Evolutionary conservation across 129 eudicot species (phyloP), one percentile per base, ranked within the genome.

Genomic region (Sambucus nigra): DNA sequence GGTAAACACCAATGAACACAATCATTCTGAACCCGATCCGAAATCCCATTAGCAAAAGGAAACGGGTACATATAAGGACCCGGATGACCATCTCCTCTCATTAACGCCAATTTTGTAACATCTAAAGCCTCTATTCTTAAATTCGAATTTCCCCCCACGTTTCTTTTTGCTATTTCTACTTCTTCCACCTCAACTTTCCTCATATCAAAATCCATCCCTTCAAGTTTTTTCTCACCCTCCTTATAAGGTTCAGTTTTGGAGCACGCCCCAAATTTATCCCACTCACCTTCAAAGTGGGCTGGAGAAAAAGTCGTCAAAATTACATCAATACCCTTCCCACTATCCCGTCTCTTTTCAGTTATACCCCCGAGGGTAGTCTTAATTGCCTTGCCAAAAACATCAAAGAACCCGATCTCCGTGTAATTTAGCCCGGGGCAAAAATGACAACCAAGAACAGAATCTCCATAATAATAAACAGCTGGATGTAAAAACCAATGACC

Each of bases 1-100:
- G 99, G 96, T 27, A 92, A 69, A 51, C 99, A 92, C 99, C 99
- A 92, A 63, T 92, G 99, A 23, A 86, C 91, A 27, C 99, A 92
- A 47, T 92, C 99, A 39, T 92, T 82, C 22, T 85, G 99, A 14
- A 86, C 91, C 16, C 69, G 69, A 5, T 86, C 82, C 0, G 35
- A 23, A 13, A 79, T 55, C 40, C 96, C 96, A 38, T 92, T 78
- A 6, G 94, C 95, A 60, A 91, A 91, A 5, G 99, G 99, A 59
- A 40, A 47, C 12, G 99, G 87, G 40, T 86, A 53, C 94, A 92
- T 76, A 47, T 92, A 92, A 4, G 86, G 75, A 10, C 99, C 99
- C 5, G 99, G 99, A 27, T 92, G 99, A 13, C 87, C 95, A 39
- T 92, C 99, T 2, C 87, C 94, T 41, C 99, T 82, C 78, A 92